A percentile compares a stretch with the other conserved stretches of the same genome.
phyloP scores from a whole-genome alignment of 345 rosid genomes.

The Alliaria petiolata region DNA sequence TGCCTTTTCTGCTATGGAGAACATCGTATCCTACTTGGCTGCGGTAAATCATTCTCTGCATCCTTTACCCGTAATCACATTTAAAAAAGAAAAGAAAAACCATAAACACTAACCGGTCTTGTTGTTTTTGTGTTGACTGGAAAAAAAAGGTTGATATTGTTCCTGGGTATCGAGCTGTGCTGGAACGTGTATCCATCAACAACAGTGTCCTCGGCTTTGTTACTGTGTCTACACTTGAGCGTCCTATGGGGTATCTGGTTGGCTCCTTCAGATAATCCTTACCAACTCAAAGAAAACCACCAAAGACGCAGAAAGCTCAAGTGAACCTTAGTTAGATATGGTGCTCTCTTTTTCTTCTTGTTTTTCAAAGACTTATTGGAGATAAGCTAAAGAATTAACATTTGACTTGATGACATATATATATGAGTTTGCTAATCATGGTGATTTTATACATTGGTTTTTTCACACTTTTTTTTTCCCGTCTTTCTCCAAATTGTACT shows the following conservation, averaged over 20 bases:
- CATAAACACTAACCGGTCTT: not conserved
- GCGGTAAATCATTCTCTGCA: slow-evolving; percentile 43
- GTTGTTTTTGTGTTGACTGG: slow-evolving; percentile 12
- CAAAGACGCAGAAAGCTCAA: slow-evolving; percentile 15
- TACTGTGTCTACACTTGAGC: slow-evolving; percentile 54
- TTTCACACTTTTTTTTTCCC: not conserved
- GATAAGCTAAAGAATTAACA: not conserved
- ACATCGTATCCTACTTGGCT: slow-evolving; percentile 58
- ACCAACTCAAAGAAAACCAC: slow-evolving; percentile 8
- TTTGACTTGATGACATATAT: not conserved
- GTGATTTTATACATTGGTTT: not conserved
- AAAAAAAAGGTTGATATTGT: slow-evolving; percentile 55
- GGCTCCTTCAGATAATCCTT: slow-evolving; percentile 56
- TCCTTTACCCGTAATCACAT: not conserved
- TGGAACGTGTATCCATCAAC: slow-evolving; percentile 93
- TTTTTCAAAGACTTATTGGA: not conserved
- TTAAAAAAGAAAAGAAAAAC: not conserved
- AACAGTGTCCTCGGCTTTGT: slow-evolving; percentile 57
- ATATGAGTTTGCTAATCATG: not conserved
- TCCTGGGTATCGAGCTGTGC: slow-evolving; percentile 70
- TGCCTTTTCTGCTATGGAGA: slow-evolving; percentile 85
- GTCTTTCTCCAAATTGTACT: not conserved
- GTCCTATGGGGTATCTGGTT: slow-evolving; percentile 72
- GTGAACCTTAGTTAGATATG: slow-evolving; percentile 9
- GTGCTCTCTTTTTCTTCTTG: not conserved